A percentile compares a stretch with the other conserved stretches of the same genome.
Conservation (phyloP, 2,329 filamentous ascomycete species). For the Nigrospora osmanthi region DNA sequence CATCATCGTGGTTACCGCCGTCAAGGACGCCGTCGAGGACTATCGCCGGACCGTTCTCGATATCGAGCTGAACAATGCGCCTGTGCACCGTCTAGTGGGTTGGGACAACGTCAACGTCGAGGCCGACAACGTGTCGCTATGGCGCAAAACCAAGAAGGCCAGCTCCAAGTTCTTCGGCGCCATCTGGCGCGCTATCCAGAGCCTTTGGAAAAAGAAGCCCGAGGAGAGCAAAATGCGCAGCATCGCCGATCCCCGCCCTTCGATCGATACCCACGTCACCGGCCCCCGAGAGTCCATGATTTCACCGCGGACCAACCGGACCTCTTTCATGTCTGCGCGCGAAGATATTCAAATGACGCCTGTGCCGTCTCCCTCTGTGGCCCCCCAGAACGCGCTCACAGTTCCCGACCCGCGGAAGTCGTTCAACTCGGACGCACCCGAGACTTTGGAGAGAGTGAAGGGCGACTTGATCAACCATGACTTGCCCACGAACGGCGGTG, state of each 20-base stretch:
- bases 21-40: constrained; percentile 95
- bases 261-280: constrained; percentile 53
- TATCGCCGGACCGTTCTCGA: constrained; percentile 87
- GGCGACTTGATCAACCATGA: constrained; percentile 65
- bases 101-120: constrained; percentile 92
- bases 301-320: constrained; percentile 37
- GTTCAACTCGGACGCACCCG: constrained; percentile 26
- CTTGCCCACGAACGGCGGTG: constrained; percentile 56
- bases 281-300: constrained; percentile 43
- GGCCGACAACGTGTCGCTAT: constrained; percentile 75
- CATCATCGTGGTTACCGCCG: constrained; percentile 77
- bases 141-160: constrained; percentile 88
- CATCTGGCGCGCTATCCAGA: constrained; percentile 39
- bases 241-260: constrained; percentile 53
- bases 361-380: constrained; percentile 67
- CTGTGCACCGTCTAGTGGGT: constrained; percentile 79
- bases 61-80: constrained; percentile 91
- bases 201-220: constrained; percentile 39
- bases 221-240: constrained; percentile 42
- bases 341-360: constrained; percentile 94
- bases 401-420: constrained; percentile 20
- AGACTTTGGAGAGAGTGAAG: constrained; percentile 36
- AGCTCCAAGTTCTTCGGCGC: constrained; percentile 54
- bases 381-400: constrained; percentile 26
- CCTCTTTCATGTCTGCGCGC: constrained; percentile 45